Evolutionary conservation across 306 rosid species (phyloP).

Genomic region (Vigna unguiculata): DNA sequence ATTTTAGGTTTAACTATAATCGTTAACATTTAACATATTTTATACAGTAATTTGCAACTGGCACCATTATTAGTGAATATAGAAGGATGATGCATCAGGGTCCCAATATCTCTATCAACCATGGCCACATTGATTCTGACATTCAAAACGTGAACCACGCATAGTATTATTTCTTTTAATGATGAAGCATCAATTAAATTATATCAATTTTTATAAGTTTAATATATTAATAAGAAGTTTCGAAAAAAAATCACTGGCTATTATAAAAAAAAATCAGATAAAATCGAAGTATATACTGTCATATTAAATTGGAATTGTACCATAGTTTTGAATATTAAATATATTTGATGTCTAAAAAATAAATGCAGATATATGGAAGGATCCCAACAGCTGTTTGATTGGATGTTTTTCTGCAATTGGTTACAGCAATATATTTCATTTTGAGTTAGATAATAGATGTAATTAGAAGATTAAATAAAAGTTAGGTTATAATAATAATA

Average conservation of each 20-base stretch:
- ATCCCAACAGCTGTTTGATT: no score
- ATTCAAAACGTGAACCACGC: slow-evolving; percentile 35
- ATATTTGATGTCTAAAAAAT: background rate
- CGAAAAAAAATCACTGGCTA: background rate
- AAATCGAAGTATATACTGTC: background rate
- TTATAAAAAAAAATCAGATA: background rate
- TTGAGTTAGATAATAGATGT: no score
- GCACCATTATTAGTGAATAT: background rate
- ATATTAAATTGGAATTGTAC: background rate
- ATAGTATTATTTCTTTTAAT: background rate
- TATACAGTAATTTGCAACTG: background rate
- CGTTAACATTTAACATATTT: background rate
- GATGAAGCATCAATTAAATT: background rate
- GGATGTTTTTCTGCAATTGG: no score
- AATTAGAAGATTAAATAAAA: background rate
- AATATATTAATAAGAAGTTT: background rate
- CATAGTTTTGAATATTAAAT: background rate
- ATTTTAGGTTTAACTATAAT: background rate
- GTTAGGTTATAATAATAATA: no score
- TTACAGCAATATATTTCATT: no score
- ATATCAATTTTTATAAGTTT: background rate
- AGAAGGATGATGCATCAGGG: slow-evolving; percentile 27
- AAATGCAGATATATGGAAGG: background rate
- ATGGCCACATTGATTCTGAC: background rate
- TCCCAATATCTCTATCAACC: slow-evolving; percentile 27